Conservation (phyloP, 73 alveolate genomes). For the Loxodes magnus region DNA sequence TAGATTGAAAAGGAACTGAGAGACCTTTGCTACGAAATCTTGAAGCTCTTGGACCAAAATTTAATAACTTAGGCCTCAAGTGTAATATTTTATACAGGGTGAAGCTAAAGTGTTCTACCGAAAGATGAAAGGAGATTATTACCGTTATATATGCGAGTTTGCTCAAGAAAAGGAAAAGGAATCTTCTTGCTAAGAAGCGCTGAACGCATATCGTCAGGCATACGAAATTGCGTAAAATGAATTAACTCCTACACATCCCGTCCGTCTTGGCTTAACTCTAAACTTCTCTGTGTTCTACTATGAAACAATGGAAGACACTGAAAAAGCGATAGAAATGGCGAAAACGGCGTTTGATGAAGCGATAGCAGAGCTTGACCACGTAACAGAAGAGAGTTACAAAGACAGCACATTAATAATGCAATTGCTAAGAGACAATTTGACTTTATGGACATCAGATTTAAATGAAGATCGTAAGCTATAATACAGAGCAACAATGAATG, state of each 20-base stretch:
- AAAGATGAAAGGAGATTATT: constrained; percentile 47
- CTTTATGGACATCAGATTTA: too few species aligned
- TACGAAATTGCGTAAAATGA: constrained; percentile 25
- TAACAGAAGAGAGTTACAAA: constrained; percentile 39
- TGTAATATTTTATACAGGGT: too few species aligned
- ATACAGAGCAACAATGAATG: too few species aligned
- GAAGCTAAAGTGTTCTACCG: constrained; percentile 8
- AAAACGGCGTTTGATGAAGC: constrained; percentile 43
- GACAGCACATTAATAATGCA: constrained; percentile 33
- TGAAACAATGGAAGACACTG: constrained; percentile 64
- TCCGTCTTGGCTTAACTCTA: constrained; percentile 56
- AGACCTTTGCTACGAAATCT: constrained; percentile 18
- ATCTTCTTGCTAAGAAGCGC: constrained; percentile 16
- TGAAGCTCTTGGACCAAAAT: constrained; percentile 37
- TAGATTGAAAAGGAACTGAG: constrained; percentile 5
- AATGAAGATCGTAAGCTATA: too few species aligned
- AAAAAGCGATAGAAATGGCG: constrained; percentile 65
- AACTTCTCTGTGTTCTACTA: constrained; percentile 71
- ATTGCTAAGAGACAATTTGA: constrained; percentile 36
- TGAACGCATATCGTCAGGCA: constrained; percentile 32
- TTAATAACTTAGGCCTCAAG: constrained; percentile 28
- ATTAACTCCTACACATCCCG: constrained; percentile 47
- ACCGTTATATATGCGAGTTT: constrained; percentile 35
- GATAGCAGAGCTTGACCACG: constrained; percentile 28
- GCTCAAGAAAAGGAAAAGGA: constrained; percentile 30